Evolutionary conservation across 371 early-diverging fungal genomes (phyloP), one percentile per base, ranked within the genome.

Genomic region (Nosema granulosis): DNA sequence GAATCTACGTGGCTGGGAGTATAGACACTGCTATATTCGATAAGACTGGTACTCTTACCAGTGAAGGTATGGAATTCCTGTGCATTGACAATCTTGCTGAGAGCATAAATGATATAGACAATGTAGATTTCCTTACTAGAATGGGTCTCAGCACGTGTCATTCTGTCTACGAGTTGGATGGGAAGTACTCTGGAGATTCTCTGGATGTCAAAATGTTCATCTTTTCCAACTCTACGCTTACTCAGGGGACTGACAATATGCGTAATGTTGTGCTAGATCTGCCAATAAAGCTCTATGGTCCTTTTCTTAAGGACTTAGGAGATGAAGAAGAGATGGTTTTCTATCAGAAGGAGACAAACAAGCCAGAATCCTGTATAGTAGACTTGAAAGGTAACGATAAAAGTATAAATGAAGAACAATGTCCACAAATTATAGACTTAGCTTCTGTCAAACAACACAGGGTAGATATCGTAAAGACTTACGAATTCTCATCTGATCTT

Each of bases 41-140:
- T 87, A 99, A 99, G 84, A 98, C 98, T 3, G 98, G 98, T 0
- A 99, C 98, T 3, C 83, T 99, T 58, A 97, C 98, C 0, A 93
- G 95, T 80, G 95, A 96, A 78, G 96, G 95, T 0, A 85, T 99
- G 56, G 97, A 95, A 80, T 91, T 97, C 11, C 88, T 93, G 56
- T 95, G 95, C 16, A 89, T 94, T 28, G 90, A 88, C 75, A 63
- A 71, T 61, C n/a, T 63, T 3, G 13, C 6, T 12, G 24, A 29
- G n/a, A 29, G 22, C 0, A 31, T 37, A 18, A 58, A 43, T 31
- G 49, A 51, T 1, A 57, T 77, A 38, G 35, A 56, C 1, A 62
- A 77, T 18, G 51, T 51, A 24, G 61, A 56, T 58, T 31, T 31
- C 0, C 11, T 73, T 6, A 58, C 72, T 16, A 62, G 43, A 58